Base-by-base conservation (phyloP, 2,329 filamentous ascomycete genomes). In the Sporothrix mexicana region DNA sequence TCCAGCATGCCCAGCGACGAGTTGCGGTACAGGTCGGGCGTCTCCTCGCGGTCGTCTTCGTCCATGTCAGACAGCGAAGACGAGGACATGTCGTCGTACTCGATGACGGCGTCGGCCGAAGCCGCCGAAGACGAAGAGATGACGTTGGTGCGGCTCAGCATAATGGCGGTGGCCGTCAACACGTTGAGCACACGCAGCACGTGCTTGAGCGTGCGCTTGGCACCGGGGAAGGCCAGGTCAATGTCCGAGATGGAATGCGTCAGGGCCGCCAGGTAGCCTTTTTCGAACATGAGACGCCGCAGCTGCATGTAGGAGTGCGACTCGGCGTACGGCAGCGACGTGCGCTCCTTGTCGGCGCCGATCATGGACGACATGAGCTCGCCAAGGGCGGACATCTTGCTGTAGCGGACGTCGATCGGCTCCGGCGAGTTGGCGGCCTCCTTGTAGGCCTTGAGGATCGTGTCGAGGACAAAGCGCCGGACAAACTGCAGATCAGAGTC, bases 271-370 rank as follows among this genome's bases (percentile, higher is more conserved):
- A 98, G 91, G 80, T 96, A 97, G 72, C 97, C 94, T 84, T 98
- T 99, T 83, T 99, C 96, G 78, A 97, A 98, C 96, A 99, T 99
- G 74, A 98, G 90, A 76, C 94, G 93, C 47, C 93, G 92, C 77
- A 99, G 88, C 79, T 97, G 94, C 77, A 92, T 91, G 75, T 95
- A 92, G 8, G 94, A 95, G 59, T 86, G 84, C 30, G 81, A 64
- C 10, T 72, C 76, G 74, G 80, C 78, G 70, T 80, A 75, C 66
- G 80, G 79, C 76, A 86, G 78, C 71, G 83, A 85, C 17, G 88
- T 86, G 77, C 88, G 92, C 15, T 94, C 89, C 80, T 92, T 92
- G 61, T 93, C 92, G 49, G 93, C 93, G 72, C 91, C 93, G 76
- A 98, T 90, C 88, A 99, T 96, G 73, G 93, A 91, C 77, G 94